phyloP scores from a whole-genome alignment of 139 green algal species.

The Chlamydomonas eustigma region DNA sequence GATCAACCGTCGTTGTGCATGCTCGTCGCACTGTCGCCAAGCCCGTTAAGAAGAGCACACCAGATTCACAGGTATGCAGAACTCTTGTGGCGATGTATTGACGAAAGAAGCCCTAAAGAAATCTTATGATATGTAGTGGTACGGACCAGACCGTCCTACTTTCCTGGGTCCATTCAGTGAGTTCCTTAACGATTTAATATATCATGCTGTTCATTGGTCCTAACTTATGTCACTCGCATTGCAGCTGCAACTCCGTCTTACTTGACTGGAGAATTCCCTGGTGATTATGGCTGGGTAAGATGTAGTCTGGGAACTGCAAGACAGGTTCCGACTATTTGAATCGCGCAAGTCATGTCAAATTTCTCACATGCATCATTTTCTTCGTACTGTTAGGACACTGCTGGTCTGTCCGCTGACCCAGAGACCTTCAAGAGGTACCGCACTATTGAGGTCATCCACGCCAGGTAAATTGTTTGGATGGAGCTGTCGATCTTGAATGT shows the following conservation, averaged over 20 bases:
- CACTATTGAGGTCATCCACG: slow-evolving; percentile 95
- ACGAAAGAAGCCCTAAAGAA: no score
- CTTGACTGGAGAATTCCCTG: slow-evolving; percentile 86
- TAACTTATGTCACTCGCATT: no score
- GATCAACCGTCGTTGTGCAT: slow-evolving; percentile 1
- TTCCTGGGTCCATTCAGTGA: slow-evolving; percentile 82
- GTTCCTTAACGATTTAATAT: no score
- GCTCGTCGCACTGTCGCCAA: slow-evolving; percentile 7
- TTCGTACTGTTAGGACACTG: slow-evolving; percentile 60
- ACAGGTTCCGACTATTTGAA: no score
- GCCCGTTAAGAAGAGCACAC: background rate
- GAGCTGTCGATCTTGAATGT: no score
- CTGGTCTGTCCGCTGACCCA: slow-evolving; percentile 87
- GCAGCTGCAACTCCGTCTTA: slow-evolving; percentile 59
- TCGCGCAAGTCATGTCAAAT: no score
- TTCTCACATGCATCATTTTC: no score
- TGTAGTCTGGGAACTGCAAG: no score
- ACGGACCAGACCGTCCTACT: slow-evolving; percentile 75
- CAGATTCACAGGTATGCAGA: slow-evolving; percentile 11
- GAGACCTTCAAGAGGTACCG: slow-evolving; percentile 69
- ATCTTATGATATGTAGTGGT: no score
- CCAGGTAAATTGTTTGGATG: slow-evolving; percentile 96
- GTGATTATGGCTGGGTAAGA: slow-evolving; percentile 83
- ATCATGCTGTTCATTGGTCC: no score
- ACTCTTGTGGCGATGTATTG: no score